Percentiles rank a stretch among this genome's conserved stretches.
These are phyloP conservation scores for Boletus rufocinnamomeus DNA, from an alignment of 768 basidiomycete species.

Conservation along the genomic window DNA sequence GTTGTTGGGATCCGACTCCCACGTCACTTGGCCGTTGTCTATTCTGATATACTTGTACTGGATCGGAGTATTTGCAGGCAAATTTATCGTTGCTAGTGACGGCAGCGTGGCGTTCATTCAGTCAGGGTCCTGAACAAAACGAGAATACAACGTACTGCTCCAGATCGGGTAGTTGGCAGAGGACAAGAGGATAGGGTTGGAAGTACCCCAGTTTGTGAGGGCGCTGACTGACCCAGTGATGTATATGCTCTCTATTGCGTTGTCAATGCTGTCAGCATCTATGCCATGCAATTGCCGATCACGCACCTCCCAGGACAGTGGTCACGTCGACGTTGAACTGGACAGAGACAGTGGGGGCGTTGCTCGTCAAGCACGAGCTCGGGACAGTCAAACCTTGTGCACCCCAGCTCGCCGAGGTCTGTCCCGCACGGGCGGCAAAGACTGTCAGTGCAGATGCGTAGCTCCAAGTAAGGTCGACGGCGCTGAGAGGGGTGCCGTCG, in stretches of 20 bases:
- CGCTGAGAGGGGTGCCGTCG: constrained; percentile 57
- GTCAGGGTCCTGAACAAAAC: constrained; percentile 7
- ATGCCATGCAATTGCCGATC: background rate
- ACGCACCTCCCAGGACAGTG: constrained; percentile 57
- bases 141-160: constrained; percentile 51
- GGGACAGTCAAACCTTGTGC: constrained; percentile 58
- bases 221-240: constrained; percentile 60
- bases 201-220: constrained; percentile 62
- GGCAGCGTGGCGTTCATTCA: constrained; percentile 5
- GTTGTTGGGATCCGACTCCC: constrained; percentile 72
- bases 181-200: constrained; percentile 55
- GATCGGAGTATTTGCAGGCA: constrained; percentile 58
- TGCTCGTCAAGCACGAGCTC: constrained; percentile 42
- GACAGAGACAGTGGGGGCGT: constrained; percentile 44
- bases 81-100: constrained; percentile 53
- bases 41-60: constrained; percentile 76
- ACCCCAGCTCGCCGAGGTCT: constrained; percentile 60
- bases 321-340: constrained; percentile 66
- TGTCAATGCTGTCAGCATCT: background rate
- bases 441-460: constrained; percentile 70
- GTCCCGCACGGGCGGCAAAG: constrained; percentile 56
- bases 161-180: constrained; percentile 63
- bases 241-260: constrained; percentile 61
- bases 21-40: constrained; percentile 55
- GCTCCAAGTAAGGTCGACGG: constrained; percentile 73